A percentile compares a stretch with the other conserved stretches of the same genome.
Conservation (phyloP, 306 rosid species). For the Malus orientalis region DNA sequence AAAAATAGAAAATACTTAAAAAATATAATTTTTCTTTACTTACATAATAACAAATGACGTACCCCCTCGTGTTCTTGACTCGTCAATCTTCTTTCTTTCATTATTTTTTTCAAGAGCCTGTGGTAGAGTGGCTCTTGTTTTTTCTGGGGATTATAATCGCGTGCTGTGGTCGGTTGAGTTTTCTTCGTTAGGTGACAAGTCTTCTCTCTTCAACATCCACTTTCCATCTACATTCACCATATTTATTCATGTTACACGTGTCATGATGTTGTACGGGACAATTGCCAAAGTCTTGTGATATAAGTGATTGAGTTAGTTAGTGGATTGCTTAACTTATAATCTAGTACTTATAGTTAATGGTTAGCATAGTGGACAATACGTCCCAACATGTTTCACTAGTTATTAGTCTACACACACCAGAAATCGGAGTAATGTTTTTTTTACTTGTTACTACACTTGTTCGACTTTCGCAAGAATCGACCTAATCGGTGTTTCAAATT, state of each 20-base stretch:
- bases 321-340: too few relatives aligned
- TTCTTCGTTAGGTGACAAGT: not conserved
- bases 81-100: not conserved
- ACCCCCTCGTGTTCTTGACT: too few relatives aligned
- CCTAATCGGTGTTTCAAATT: not conserved
- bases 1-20: too few relatives aligned
- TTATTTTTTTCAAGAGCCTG: too few relatives aligned
- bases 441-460: not conserved
- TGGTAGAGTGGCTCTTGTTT: not conserved
- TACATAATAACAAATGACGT: too few relatives aligned
- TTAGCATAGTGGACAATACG: not conserved
- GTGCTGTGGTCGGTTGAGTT: slow-evolving; percentile 2
- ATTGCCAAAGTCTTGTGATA: too few relatives aligned
- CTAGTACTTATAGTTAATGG: not conserved
- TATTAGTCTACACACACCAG: not conserved
- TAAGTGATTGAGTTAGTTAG: too few relatives aligned
- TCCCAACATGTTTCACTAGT: not conserved
- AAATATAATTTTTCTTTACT: too few relatives aligned
- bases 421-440: not conserved
- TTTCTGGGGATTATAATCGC: not conserved
- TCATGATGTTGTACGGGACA: too few relatives aligned
- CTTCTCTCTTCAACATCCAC: not conserved
- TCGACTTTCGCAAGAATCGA: not conserved
- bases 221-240: not conserved
- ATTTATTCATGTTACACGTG: too few relatives aligned